phyloP scores from a whole-genome alignment of 805 yeast genomes.

The Zygosaccharomyces pseudorouxii region DNA sequence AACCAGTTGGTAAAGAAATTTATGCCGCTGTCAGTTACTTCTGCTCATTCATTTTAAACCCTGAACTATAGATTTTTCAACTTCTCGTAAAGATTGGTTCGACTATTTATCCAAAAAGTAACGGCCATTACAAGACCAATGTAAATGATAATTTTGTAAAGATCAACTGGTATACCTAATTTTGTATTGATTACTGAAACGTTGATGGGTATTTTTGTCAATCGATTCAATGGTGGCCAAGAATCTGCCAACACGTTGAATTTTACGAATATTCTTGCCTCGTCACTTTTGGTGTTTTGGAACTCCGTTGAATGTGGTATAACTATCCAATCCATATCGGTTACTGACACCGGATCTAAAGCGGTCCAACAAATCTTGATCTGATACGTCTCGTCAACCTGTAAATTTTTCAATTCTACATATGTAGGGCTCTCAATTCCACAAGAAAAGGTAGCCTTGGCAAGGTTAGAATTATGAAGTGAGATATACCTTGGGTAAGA shows the following conservation, averaged over 20 bases:
- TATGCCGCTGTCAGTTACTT: conserved; percentile 66
- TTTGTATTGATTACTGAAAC: conserved; percentile 20
- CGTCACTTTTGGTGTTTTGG: conserved; percentile 10
- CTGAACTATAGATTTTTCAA: conserved; percentile 32
- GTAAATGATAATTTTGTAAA: conserved; percentile 19
- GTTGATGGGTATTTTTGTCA: conserved; percentile 18
- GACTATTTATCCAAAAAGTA: conserved; percentile 10
- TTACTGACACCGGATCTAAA: conserved; percentile 25
- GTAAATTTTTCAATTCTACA: conserved; percentile 17
- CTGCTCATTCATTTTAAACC: conserved; percentile 47
- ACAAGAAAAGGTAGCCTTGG: conserved; percentile 6
- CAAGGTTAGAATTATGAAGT: conserved; percentile 6
- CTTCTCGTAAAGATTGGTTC: conserved; percentile 8
- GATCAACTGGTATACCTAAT: conserved; percentile 27
- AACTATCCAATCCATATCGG: conserved; percentile 10
- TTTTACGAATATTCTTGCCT: conserved; percentile 15
- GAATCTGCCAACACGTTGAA: conserved; percentile 16
- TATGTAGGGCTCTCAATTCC: conserved; percentile 6
- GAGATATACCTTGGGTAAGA: conserved; percentile 8
- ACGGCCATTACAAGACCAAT: conserved; percentile 10
- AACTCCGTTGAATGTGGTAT: conserved; percentile 13
- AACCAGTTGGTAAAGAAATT: conserved; percentile 73
- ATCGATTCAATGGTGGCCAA: conserved; percentile 17
- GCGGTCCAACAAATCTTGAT: conserved; percentile 34
- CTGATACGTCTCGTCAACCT: conserved; percentile 18